Evolutionary conservation across 495 filamentous ascomycete genomes (phyloP).

Genomic region (Penicillium canescens): DNA sequence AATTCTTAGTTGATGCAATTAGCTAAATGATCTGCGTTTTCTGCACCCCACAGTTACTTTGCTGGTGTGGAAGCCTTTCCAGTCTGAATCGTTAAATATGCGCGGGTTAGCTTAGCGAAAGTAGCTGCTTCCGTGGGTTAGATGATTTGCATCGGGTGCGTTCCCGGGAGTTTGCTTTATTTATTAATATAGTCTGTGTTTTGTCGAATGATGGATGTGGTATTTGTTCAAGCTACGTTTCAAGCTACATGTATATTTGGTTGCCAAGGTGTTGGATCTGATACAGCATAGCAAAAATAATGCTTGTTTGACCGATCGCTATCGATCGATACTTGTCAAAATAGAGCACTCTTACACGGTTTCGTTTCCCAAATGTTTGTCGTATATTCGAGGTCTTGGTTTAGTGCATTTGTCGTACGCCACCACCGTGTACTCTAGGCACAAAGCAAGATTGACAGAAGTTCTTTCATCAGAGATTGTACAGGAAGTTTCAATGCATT

Average conservation of each 20-base stretch:
- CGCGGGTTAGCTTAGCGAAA: too few relatives aligned
- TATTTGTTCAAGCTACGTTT: too few relatives aligned
- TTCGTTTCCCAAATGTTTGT: too few relatives aligned
- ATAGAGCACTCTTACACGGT: background rate
- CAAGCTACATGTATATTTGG: too few relatives aligned
- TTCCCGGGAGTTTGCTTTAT: too few relatives aligned
- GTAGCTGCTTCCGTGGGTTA: background rate
- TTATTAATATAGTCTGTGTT: too few relatives aligned
- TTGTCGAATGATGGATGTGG: too few relatives aligned
- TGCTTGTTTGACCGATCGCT: background rate
- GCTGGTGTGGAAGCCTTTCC: background rate
- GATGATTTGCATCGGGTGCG: background rate
- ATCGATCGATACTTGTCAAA: background rate
- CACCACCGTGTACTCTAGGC: background rate
- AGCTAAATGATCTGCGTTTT: slow-evolving; percentile 12
- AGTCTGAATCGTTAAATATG: background rate
- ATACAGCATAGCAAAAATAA: background rate
- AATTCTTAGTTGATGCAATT: slow-evolving; percentile 20
- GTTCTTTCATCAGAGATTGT: background rate
- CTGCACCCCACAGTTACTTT: slow-evolving; percentile 4
- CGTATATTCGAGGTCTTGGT: too few relatives aligned
- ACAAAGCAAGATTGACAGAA: background rate
- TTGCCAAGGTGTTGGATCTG: background rate
- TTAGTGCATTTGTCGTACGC: too few relatives aligned
- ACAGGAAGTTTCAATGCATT: too few relatives aligned